Base-by-base conservation (phyloP, 352 stramenopile species). In the Phytophthora vignae region DNA sequence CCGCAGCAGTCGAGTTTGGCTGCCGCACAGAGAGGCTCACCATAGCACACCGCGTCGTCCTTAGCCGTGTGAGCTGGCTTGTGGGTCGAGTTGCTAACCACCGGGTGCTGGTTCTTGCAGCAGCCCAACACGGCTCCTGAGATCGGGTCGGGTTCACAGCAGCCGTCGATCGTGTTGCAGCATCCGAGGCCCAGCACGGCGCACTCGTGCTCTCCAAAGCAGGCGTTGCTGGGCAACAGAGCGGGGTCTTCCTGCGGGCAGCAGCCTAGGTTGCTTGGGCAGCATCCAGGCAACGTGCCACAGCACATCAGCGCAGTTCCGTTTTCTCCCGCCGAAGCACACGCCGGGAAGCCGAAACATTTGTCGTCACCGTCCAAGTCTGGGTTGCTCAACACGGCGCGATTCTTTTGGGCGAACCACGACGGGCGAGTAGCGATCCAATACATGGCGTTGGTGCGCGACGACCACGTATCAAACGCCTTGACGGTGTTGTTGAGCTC, bases 381-480 rank as follows among this genome's bases (percentile, higher is more conserved):
- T 2, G 73, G 71, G 11, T 73, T 50, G 27, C 72, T 82, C 29
- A 85, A 55, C 12, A 55, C 68, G 1, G 52, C 52, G 5, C 71
- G 73, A 21, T 85, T 77, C 54, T 79, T 85, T 54, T 90, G 76
- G 14, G 68, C 68, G 22, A 90, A 88, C 87, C 87, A 93, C 22
- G 84, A 92, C 31, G 82, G 85, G 5, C 86, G 80, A 50, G 88
- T 94, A 0, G 86, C 88, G 62, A 91, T 82, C 85, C 84, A 95
- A 55, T 87, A 78, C 78, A 94, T 78, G 17, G 88, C 78, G 65
- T 95, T 94, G 0, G 83, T 74, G n/a, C 70, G 77, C 22, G 86
- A 93, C 52, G 90, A 92, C 84, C 88, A 93, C 67, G 84, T 89
- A 70, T 95, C 88, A 59, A 87, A 94, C 2, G 59, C 67, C 33